Conservation (phyloP, 306 rosid genomes). For the Lagenaria siceraria region DNA sequence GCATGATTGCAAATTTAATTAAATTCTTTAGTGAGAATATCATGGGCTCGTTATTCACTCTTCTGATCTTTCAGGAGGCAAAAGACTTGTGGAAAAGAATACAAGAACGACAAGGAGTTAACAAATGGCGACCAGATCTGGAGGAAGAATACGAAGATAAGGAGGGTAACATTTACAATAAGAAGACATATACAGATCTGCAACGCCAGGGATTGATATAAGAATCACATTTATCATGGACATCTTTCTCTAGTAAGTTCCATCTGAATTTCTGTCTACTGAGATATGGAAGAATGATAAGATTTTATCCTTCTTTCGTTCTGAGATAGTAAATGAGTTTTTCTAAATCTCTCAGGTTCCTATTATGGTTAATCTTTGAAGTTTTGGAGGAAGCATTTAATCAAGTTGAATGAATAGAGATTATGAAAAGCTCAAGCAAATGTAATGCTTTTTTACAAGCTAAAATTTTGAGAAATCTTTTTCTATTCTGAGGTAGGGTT, state of each 20-base stretch:
- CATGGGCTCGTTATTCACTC: neutral
- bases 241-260: neutral
- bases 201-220: conserved; percentile 92
- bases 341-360: neutral
- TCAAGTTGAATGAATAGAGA: neutral
- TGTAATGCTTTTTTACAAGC: neutral
- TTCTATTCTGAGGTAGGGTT: neutral
- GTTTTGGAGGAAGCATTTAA: neutral
- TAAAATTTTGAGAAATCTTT: neutral
- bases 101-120: conserved; percentile 79
- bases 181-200: conserved; percentile 89
- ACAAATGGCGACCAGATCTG: conserved; percentile 96
- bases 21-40: neutral
- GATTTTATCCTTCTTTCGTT: neutral
- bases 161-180: conserved; percentile 95
- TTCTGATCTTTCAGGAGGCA: conserved; percentile 61
- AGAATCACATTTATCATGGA: conserved; percentile 7
- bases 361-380: neutral
- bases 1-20: neutral
- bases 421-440: neutral
- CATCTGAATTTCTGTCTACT: neutral
- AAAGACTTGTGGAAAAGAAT: conserved; percentile 90
- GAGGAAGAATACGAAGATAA: conserved; percentile 99
- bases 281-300: neutral
- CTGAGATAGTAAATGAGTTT: neutral